phyloP scores from a whole-genome alignment of 2,329 filamentous ascomycete species.

The Beauveria sp. region DNA sequence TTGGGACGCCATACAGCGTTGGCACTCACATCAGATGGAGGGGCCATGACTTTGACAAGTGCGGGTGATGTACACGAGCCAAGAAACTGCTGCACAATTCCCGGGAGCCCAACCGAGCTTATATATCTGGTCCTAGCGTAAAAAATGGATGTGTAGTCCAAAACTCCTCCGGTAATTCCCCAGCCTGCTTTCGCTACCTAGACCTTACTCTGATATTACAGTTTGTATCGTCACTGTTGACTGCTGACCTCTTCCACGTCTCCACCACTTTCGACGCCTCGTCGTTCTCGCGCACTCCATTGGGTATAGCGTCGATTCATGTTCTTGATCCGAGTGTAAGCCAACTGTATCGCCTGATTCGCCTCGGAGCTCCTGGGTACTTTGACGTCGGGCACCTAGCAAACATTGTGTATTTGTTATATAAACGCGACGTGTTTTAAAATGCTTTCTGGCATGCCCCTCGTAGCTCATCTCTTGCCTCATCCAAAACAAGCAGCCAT shows the following conservation, averaged over 20 bases:
- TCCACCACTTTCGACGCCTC: neutral
- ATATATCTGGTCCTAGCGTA: neutral
- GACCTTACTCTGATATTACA: neutral
- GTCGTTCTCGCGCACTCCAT: slow-evolving; percentile 12
- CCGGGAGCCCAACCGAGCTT: neutral
- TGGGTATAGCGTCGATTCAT: slow-evolving; percentile 7
- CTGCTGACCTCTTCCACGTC: neutral
- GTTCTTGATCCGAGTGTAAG: neutral
- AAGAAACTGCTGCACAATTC: neutral
- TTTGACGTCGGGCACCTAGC: too few species aligned
- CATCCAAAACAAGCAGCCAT: slow-evolving; percentile 10
- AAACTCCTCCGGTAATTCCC: neutral
- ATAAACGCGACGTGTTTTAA: neutral
- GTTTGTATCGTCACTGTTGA: neutral
- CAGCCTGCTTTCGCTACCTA: neutral
- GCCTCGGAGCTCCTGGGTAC: neutral
- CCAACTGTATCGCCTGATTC: neutral
- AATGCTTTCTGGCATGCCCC: neutral
- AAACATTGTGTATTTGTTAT: neutral
- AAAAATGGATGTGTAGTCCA: neutral
- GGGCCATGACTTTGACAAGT: neutral
- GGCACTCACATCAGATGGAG: neutral
- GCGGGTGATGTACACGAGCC: neutral
- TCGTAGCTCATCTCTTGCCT: neutral
- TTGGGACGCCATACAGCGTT: slow-evolving; percentile 20